Evolutionary conservation across 192 early-diverging fungal species (phyloP).

Genomic region (Piromyces finnis): DNA sequence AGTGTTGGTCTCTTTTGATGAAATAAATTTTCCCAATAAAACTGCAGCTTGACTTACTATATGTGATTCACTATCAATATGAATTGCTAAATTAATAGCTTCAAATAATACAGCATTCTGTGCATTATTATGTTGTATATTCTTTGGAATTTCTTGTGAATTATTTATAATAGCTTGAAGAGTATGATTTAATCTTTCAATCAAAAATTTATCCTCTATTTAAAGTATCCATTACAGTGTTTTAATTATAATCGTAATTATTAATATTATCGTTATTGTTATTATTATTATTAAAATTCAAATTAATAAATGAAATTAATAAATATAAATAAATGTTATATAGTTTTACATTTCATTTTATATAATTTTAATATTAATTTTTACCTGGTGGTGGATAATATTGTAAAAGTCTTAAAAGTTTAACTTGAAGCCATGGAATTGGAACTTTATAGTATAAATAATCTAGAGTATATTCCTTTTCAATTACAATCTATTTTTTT

Average conservation of each 20-base stretch:
- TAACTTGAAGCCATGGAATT: constrained; percentile 94
- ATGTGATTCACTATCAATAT: constrained; percentile 72
- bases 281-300: no score
- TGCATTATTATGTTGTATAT: constrained; percentile 94
- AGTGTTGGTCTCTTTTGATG: constrained; percentile 90
- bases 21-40: constrained; percentile 76
- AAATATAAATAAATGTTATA: constrained; percentile 33
- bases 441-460: constrained; percentile 98
- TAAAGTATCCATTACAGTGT: no score
- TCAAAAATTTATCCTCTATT: background rate
- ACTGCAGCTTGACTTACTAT: constrained; percentile 66
- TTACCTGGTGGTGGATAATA: constrained; percentile 80
- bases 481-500: constrained; percentile 48
- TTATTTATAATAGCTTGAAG: constrained; percentile 22
- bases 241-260: no score
- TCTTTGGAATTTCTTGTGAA: constrained; percentile 78
- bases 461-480: constrained; percentile 61
- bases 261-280: no score
- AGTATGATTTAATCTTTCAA: background rate
- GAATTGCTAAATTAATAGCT: constrained; percentile 88
- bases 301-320: no score
- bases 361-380: constrained; percentile 3
- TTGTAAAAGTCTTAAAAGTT: constrained; percentile 81
- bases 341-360: constrained; percentile 54
- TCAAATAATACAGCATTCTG: constrained; percentile 96